These are phyloP conservation scores for Margaritispora aquatica DNA, from an alignment of 495 filamentous ascomycete genomes.

Conservation along the genomic window DNA sequence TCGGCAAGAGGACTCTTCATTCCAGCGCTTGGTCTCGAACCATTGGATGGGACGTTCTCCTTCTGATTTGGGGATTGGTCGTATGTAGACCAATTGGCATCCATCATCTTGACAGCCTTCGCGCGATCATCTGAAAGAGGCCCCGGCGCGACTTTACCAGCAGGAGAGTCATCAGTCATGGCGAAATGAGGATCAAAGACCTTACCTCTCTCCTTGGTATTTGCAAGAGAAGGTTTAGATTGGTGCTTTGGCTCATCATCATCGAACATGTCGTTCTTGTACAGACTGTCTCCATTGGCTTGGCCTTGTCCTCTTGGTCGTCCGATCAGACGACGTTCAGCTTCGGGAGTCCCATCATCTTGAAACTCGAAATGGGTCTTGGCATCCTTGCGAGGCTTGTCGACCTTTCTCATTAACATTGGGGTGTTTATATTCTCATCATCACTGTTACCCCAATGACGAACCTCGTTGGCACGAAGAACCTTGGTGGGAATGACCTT, in stretches of 20 bases:
- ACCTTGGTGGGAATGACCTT: conserved; percentile 46
- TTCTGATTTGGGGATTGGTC: conserved; percentile 54
- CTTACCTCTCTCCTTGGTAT: conserved; percentile 59
- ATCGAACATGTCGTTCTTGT: conserved; percentile 69
- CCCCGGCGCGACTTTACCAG: conserved; percentile 23
- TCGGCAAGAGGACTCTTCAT: conserved; percentile 24
- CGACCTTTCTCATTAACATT: conserved; percentile 44
- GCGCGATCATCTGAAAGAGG: conserved; percentile 42
- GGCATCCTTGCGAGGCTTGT: conserved; percentile 69
- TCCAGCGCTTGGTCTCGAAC: conserved; percentile 16
- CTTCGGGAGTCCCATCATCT: conserved; percentile 45
- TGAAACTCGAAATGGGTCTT: conserved; percentile 72
- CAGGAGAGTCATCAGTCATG: conserved; percentile 58
- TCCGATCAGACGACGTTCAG: conserved; percentile 16
- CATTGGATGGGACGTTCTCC: conserved; percentile 28
- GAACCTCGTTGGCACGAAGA: conserved; percentile 50
- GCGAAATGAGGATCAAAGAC: conserved; percentile 69
- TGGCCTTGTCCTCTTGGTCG: conserved; percentile 43
- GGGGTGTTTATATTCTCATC: conserved; percentile 55
- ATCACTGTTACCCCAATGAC: conserved; percentile 68
- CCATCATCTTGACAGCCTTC: conserved; percentile 61
- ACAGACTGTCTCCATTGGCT: conserved; percentile 64
- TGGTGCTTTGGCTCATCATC: conserved; percentile 51
- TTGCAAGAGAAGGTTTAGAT: conserved; percentile 56
- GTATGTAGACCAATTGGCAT: conserved; percentile 56